Evolutionary conservation across 495 filamentous ascomycete genomes (phyloP), one percentile per base, ranked within the genome.

Genomic region (Friedmanniomyces simplex): DNA sequence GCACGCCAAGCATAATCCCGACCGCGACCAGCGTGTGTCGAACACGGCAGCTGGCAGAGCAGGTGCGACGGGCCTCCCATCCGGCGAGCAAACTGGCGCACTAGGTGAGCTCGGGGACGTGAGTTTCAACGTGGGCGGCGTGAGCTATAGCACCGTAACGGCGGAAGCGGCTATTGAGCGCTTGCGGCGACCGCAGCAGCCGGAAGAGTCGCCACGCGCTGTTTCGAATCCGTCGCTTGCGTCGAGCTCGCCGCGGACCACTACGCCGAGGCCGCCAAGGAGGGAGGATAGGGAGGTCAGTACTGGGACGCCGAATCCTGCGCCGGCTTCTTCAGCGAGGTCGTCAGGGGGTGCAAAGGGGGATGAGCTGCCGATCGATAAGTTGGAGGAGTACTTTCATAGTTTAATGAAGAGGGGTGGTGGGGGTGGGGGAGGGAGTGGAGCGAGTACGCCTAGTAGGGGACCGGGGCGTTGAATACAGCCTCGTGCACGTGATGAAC

Each of bases 101-200:
- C 48, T 63, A 4, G 22, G 45, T 22, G 48, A 54, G 3, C 47
- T 63, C 4, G 61, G 61, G 7, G 61, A 56, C 26, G 61, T 63
- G 5, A 32, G 24, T 16, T 63, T 63, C 57, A 63, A 63, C 43
- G 61, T 63, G 1, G 61, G 61, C 14, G 61, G 61, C 18, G 61
- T 63, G 1, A 36, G 10, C 25, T 63, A 63, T 25, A 63, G 60
- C 52, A 50, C 60, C 28, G 36, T 51, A 1, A 22, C 55, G 12
- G 61, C 61, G 8, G 56, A 56, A 24, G 61, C 56, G 43, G 61
- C 52, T n/a, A 63, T 63, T 18, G 57, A 63, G 57, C 43, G 57
- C 2, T 26, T 63, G 21, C 55, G 55, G 47, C 49, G 60, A 6
- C 47, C 52, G 24, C 28, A 39, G 34, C 60, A 36, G 48, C 30